These are phyloP conservation scores for Amanita muscaria DNA, from an alignment of 768 basidiomycete genomes.

Conservation along the genomic window DNA sequence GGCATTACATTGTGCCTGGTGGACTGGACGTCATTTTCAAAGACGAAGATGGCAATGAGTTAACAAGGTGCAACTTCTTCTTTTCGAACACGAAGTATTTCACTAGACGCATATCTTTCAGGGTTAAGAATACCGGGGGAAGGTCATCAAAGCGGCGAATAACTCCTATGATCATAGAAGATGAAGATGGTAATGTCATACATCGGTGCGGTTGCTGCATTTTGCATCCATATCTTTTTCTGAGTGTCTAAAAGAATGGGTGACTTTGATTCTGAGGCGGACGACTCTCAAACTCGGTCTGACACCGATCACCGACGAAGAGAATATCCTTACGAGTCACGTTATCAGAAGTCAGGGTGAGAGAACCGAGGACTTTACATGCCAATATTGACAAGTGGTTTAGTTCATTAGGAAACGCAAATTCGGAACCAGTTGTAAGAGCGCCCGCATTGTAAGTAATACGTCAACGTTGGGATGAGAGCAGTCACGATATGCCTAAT, in stretches of 20 bases:
- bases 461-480: not conserved
- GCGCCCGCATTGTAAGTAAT: constrained; percentile 3
- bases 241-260: constrained; percentile 7
- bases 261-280: constrained; percentile 1
- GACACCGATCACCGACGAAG: not conserved
- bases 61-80: constrained; percentile 38
- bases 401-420: not conserved
- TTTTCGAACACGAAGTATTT: not conserved
- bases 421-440: not conserved
- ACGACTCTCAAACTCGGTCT: not conserved
- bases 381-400: not conserved
- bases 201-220: constrained; percentile 33
- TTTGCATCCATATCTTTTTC: not conserved
- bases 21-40: constrained; percentile 61
- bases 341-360: constrained; percentile 3
- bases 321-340: constrained; percentile 7
- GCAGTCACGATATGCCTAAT: not conserved
- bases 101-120: constrained; percentile 2
- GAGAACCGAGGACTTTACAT: not conserved
- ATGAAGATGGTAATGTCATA: constrained; percentile 48
- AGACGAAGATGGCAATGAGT: constrained; percentile 55
- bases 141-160: constrained; percentile 11
- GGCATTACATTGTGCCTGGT: constrained; percentile 54
- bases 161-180: constrained; percentile 47
- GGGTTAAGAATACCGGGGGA: constrained; percentile 15